Base-by-base conservation (phyloP, 345 rosid species). In the Noccaea caerulescens region DNA sequence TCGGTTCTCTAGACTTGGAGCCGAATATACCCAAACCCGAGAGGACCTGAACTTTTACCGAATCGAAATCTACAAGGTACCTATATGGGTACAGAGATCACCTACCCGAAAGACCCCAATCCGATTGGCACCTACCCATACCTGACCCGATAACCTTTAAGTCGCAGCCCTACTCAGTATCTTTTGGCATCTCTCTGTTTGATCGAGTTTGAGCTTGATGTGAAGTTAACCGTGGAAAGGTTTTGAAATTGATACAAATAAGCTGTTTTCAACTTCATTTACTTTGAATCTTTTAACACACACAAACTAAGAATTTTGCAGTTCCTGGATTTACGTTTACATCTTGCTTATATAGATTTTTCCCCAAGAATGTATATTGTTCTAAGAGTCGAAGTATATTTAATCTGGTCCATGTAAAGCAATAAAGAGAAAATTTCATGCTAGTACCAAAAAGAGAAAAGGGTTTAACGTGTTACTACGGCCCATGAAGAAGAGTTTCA, bases 401-500 rank as follows among this genome's bases (percentile, higher is more conserved):
- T 12, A n/a, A n/a, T n/a, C 12, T 32, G 13, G 58, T 32, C 37
- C 3, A 41, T 39, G 18, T 30, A 18, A 54, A 52, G 34, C 56
- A 8, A 52, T n/a, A 42, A 33, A 7, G 51, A 60, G 51, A 53
- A 32, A 36, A 53, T 8, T 13, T 32, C 39, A 55, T 10, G 25
- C 59, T 32, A 4, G 3, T 27, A 27, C 30, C 30, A 27, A 27
- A 27, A 27, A 27, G 30, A 27, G 32, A 50, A 56, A 14, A 45
- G 0, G 12, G 39, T 20, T 7, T 23, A 1, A 10, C 1, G 33
- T 16, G 6, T 47, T 39, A 23, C 9, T 47, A 55, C 16, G 76
- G 51, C 71, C 76, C 76, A 64, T 46, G 33, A 16, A 57, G 18
- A 27, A 42, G 10, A 46, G 20, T 7, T 12, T 46, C 13, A 8